Conservation (phyloP, 768 basidiomycete species). For the Pleurotus tuoliensis region DNA sequence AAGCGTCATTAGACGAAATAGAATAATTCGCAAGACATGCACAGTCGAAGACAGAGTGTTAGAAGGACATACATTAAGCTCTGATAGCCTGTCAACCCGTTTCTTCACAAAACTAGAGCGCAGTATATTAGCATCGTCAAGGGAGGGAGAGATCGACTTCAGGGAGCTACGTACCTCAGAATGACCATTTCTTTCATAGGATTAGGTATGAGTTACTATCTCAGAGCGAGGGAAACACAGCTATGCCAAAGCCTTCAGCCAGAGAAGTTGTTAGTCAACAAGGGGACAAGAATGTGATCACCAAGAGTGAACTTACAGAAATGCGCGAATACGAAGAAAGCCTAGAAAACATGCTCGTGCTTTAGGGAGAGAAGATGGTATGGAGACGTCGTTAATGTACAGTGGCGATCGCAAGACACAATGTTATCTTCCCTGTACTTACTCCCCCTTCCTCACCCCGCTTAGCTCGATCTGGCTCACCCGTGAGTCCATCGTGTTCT, state of each 20-base stretch:
- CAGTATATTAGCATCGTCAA: too few relatives aligned
- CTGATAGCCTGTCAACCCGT: constrained; percentile 28
- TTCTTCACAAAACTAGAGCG: constrained; percentile 32
- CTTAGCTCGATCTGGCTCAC: too few relatives aligned
- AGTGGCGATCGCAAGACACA: constrained; percentile 33
- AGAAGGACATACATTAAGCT: constrained; percentile 26
- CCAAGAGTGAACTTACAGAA: constrained; percentile 26
- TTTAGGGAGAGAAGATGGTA: not conserved
- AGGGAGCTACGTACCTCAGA: constrained; percentile 22
- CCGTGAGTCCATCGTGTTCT: too few relatives aligned
- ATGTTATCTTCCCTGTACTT: constrained; percentile 20
- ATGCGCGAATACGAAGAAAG: constrained; percentile 33
- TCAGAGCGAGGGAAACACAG: constrained; percentile 16
- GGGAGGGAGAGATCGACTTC: too few relatives aligned
- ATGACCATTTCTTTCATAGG: constrained; percentile 30
- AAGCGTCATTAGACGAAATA: too few relatives aligned
- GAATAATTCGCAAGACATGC: too few relatives aligned
- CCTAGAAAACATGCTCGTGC: constrained; percentile 9
- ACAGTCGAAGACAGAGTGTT: not conserved
- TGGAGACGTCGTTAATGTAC: constrained; percentile 13
- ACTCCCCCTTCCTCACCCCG: too few relatives aligned
- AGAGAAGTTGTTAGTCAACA: too few relatives aligned
- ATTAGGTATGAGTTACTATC: not conserved
- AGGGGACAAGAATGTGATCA: too few relatives aligned
- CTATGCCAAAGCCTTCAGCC: constrained; percentile 35